A percentile compares a stretch with the other conserved stretches of the same genome.
Conservation (phyloP, 2,329 filamentous ascomycete species). For the Xylaria sp. region DNA sequence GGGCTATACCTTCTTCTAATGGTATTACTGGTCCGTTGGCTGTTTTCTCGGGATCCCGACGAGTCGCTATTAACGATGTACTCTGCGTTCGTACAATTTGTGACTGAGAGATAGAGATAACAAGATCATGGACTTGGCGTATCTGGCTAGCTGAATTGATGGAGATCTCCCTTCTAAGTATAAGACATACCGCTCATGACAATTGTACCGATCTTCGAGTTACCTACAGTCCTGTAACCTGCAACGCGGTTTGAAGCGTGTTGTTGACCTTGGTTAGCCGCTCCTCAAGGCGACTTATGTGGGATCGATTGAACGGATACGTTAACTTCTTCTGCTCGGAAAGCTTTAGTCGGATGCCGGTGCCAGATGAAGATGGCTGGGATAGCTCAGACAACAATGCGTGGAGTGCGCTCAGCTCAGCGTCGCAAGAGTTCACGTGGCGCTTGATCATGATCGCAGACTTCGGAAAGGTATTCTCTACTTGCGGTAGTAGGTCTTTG, state of each 20-base stretch:
- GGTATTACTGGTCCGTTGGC: neutral
- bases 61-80: neutral
- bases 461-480: conserved; percentile 1
- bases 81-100: neutral
- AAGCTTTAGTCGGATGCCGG: conserved; percentile 13
- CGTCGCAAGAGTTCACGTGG: conserved; percentile 22
- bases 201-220: neutral
- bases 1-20: conserved; percentile 12
- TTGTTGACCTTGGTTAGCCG: conserved; percentile 22
- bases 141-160: conserved; percentile 7
- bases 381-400: conserved; percentile 16
- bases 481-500: conserved; percentile 6
- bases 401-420: conserved; percentile 19
- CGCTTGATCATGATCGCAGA: conserved; percentile 12
- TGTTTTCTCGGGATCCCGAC: neutral
- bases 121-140: neutral
- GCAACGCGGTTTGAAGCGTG: conserved; percentile 29
- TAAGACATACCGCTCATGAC: neutral
- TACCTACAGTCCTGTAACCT: conserved; percentile 26
- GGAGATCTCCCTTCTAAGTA: conserved; percentile 5
- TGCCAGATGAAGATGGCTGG: neutral
- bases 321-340: conserved; percentile 22
- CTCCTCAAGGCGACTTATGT: conserved; percentile 17
- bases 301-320: conserved; percentile 30
- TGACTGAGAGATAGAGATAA: conserved; percentile 7